phyloP scores from a whole-genome alignment of 2,329 filamentous ascomycete species.

The Exophiala mesophila region DNA sequence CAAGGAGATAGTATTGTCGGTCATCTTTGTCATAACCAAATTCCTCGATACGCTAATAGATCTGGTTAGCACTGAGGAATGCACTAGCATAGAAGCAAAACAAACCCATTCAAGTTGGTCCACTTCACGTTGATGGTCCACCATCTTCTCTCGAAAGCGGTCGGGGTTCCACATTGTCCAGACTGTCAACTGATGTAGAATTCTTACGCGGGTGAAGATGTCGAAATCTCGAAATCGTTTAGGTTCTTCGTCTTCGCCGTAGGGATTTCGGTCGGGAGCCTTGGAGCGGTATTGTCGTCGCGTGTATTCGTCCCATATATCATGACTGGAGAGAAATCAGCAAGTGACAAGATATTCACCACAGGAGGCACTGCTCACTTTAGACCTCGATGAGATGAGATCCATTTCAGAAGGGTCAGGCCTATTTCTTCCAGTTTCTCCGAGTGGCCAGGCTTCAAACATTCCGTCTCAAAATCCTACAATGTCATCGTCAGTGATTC shows the following conservation, averaged over 20 bases:
- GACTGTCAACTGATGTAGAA: constrained; percentile 82
- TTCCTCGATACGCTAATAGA: constrained; percentile 40
- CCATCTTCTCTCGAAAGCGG: constrained; percentile 78
- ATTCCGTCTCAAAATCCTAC: constrained; percentile 84
- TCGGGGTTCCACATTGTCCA: constrained; percentile 88
- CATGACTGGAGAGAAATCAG: no score
- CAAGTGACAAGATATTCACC: no score
- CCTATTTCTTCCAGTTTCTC: constrained; percentile 74
- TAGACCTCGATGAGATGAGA: constrained; percentile 87
- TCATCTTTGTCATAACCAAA: constrained; percentile 82
- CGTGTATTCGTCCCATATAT: constrained; percentile 90
- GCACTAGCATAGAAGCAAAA: constrained; percentile 19
- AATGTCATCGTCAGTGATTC: constrained; percentile 20
- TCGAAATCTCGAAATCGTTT: constrained; percentile 76
- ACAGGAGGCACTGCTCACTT: constrained; percentile 62
- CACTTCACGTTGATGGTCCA: constrained; percentile 65
- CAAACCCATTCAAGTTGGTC: constrained; percentile 82
- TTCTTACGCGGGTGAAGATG: constrained; percentile 68
- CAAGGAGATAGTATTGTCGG: constrained; percentile 80
- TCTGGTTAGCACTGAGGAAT: constrained; percentile 10
- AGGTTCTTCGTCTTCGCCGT: constrained; percentile 69
- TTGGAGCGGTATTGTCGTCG: constrained; percentile 83
- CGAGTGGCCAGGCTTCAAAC: constrained; percentile 69
- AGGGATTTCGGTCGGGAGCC: constrained; percentile 74
- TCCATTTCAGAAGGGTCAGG: constrained; percentile 80